Evolutionary conservation across 306 rosid genomes (phyloP).

Genomic region (Gastrolobium bilobum): DNA sequence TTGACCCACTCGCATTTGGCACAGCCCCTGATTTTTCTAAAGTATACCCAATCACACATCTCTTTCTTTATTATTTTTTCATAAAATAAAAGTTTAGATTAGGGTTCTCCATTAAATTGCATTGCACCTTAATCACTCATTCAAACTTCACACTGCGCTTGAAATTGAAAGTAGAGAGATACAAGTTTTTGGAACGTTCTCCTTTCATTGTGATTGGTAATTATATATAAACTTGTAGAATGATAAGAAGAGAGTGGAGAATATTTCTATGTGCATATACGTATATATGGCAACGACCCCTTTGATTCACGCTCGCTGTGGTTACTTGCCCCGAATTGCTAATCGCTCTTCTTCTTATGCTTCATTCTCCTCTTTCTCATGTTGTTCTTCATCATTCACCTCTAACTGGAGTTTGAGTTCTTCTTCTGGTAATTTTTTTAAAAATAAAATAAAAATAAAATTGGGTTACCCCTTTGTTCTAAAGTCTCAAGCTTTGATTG

Average conservation of each 20-base stretch:
- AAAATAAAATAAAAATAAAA: too few species aligned
- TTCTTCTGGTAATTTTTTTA: conserved; percentile 39
- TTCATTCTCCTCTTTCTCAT: conserved; percentile 38
- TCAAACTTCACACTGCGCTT: conserved; percentile 3
- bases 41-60: background rate
- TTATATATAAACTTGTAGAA: background rate
- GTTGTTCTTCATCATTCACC: conserved; percentile 42
- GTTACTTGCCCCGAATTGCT: conserved; percentile 29
- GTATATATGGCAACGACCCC: conserved; percentile 38
- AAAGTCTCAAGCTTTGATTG: conserved; percentile 13
- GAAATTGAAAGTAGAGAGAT: background rate
- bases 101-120: background rate
- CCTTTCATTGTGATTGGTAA: background rate
- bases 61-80: background rate
- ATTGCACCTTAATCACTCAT: conserved; percentile 19
- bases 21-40: too few species aligned
- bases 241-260: background rate
- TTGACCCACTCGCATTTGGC: too few species aligned
- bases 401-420: conserved; percentile 21
- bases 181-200: background rate
- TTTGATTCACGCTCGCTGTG: conserved; percentile 34
- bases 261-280: background rate
- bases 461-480: background rate
- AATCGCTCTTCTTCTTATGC: conserved; percentile 27
- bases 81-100: too few species aligned